Evolutionary conservation across 2,329 filamentous ascomycete genomes (phyloP), one percentile per base, ranked within the genome.

Genomic region (Apiospora koreana): DNA sequence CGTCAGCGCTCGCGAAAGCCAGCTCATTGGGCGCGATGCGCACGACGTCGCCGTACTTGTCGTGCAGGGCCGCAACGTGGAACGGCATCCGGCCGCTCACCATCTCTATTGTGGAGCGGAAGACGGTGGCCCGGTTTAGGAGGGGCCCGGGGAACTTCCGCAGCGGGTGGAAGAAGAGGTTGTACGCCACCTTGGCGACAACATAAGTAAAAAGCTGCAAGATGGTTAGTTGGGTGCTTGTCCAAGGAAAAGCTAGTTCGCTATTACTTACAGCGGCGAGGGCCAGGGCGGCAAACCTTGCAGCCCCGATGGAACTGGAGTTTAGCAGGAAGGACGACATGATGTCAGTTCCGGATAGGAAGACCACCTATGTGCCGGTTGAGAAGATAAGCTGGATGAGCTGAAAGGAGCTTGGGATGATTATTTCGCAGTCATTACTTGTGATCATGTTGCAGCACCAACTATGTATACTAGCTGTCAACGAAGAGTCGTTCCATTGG

Each of bases 1-100:
- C 80, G 41, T 75, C 71, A 3, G 73, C 28, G 42, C 74, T 76
- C 8, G 75, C 76, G 67, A 81, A 78, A 0, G 79, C 78, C 0
- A 80, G 75, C 67, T 82, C 78, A 71, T 76, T 78, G 1, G 77
- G 79, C 3, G 75, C 75, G 18, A 80, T 41, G 12, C 79, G 73
- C 5, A 81, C 75, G 0, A 77, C 75, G 9, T 75, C 74, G 9
- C 79, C 80, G 68, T 79, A 80, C 48, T 67, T 72, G 54, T 75
- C 46, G 65, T 81, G 80, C 9, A 80, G 72, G 3, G 67, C 31
- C 58, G 78, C 75, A 25, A 79, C 79, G 43, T 78, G 43, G 12
- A 54, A 64, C 16, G 65, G 46, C 23, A 67, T 66, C 28, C 69
- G 69, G 10, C 69, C 69, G n/a, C 65, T 58, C 4, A 69, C 64